Conservation (phyloP, 2,329 filamentous ascomycete species). For the Fusarium virguliforme region DNA sequence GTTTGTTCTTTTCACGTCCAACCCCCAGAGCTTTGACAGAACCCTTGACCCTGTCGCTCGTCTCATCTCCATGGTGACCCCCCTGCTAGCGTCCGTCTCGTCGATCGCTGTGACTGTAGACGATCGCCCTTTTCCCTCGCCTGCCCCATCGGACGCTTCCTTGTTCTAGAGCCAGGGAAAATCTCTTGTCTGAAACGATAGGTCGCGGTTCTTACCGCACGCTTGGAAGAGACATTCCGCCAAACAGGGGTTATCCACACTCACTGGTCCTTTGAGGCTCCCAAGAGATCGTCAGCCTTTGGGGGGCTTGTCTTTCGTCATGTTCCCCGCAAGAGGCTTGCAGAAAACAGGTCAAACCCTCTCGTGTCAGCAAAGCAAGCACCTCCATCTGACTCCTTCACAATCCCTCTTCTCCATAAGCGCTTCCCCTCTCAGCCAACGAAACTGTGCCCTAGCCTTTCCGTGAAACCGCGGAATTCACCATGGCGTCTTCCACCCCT, state of each 20-base stretch:
- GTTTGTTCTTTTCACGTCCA: not conserved
- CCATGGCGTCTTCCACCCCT: constrained; percentile 35
- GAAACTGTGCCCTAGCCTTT: not conserved
- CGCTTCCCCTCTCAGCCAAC: not conserved
- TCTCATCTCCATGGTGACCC: constrained; percentile 34
- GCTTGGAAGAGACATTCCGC: constrained; percentile 5
- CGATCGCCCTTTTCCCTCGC: constrained; percentile 24
- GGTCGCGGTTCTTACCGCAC: constrained; percentile 9
- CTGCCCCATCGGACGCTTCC: constrained; percentile 1
- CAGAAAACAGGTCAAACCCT: constrained; percentile 2
- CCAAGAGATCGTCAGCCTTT: not conserved
- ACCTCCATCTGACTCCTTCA: constrained; percentile 33
- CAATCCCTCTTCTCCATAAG: constrained; percentile 14
- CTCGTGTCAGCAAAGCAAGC: constrained; percentile 19
- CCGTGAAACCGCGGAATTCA: constrained; percentile 6
- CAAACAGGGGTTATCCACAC: not conserved
- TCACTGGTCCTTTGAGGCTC: not conserved
- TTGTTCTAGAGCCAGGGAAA: not conserved
- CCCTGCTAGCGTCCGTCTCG: constrained; percentile 40
- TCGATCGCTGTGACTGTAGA: constrained; percentile 40
- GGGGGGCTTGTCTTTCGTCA: constrained; percentile 41
- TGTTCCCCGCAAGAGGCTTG: constrained; percentile 44
- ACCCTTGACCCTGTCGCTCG: constrained; percentile 26
- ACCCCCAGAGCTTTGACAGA: constrained; percentile 15
- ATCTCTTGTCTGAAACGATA: not conserved